These are phyloP conservation scores for Pezicula radicicola DNA, from an alignment of 2,329 filamentous ascomycete genomes.

Conservation along the genomic window DNA sequence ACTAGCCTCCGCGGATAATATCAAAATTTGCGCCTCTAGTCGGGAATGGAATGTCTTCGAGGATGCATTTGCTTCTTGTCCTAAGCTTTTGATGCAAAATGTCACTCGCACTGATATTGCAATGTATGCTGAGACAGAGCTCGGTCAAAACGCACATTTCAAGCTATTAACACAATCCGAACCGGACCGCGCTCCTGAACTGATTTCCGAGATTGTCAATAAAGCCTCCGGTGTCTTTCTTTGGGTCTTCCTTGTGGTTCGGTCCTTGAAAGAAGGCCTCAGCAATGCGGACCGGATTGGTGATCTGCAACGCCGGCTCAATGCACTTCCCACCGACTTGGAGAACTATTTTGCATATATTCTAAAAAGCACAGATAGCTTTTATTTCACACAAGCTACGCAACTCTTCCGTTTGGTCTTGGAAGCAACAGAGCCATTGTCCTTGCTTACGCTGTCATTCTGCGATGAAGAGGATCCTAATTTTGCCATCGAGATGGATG, in stretches of 20 bases:
- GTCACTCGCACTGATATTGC: slow-evolving; percentile 5
- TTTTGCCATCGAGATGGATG: neutral
- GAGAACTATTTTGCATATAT: slow-evolving; percentile 10
- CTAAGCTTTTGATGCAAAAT: neutral
- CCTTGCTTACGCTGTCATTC: slow-evolving; percentile 6
- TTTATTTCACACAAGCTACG: slow-evolving; percentile 9
- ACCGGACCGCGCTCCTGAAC: neutral
- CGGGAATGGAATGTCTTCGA: slow-evolving; percentile 12
- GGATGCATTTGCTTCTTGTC: slow-evolving; percentile 6
- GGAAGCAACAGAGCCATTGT: slow-evolving; percentile 2
- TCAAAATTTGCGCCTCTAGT: slow-evolving; percentile 15
- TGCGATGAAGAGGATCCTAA: slow-evolving; percentile 4
- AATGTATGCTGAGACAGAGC: neutral
- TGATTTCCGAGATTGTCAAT: neutral
- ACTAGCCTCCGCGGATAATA: neutral
- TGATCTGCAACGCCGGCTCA: slow-evolving; percentile 4
- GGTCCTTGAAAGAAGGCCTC: slow-evolving; percentile 7
- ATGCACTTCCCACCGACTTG: slow-evolving; percentile 3
- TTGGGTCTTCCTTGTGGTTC: slow-evolving; percentile 12
- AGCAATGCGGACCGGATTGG: slow-evolving; percentile 4
- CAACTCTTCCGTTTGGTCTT: slow-evolving; percentile 7
- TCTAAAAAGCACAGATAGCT: slow-evolving; percentile 2
- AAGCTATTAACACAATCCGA: slow-evolving; percentile 5
- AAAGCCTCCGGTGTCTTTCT: slow-evolving; percentile 12
- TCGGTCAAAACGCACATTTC: slow-evolving; percentile 7